Conservation (phyloP, 345 rosid genomes). For the Jatropha curcas region DNA sequence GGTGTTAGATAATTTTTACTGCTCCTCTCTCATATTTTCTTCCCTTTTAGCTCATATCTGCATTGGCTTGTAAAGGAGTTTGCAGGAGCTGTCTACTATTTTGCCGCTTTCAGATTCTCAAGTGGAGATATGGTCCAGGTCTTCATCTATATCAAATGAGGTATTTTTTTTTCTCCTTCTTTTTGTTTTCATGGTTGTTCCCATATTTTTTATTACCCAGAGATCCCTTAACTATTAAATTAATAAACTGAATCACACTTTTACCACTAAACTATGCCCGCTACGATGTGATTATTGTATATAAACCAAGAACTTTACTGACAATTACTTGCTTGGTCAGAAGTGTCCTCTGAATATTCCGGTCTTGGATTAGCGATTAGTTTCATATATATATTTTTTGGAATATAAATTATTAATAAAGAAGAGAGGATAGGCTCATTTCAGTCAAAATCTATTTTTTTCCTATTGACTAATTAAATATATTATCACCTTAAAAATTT, state of each 20-base stretch:
- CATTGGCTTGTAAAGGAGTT: conserved; percentile 59
- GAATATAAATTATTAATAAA: too few relatives aligned
- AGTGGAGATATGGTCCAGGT: conserved; percentile 36
- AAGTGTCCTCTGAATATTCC: too few relatives aligned
- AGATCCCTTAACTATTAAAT: too few relatives aligned
- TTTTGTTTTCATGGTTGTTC: background rate
- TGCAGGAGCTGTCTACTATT: conserved; percentile 63
- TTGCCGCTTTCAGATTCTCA: conserved; percentile 42
- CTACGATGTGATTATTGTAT: too few relatives aligned
- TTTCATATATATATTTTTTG: too few relatives aligned
- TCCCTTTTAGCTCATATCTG: conserved; percentile 13
- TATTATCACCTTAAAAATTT: background rate
- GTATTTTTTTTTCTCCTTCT: conserved; percentile 21
- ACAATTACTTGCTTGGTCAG: too few relatives aligned
- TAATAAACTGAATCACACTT: too few relatives aligned
- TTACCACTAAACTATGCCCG: too few relatives aligned
- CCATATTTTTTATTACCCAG: background rate
- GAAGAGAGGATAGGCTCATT: too few relatives aligned
- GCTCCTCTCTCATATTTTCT: background rate
- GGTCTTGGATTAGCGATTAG: too few relatives aligned
- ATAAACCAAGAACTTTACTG: too few relatives aligned
- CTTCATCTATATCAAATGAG: conserved; percentile 39
- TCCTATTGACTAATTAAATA: background rate
- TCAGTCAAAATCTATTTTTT: background rate
- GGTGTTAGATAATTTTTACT: background rate